These are phyloP conservation scores for Mycocentrospora acerina DNA, from an alignment of 2,329 filamentous ascomycete species.

Conservation along the genomic window DNA sequence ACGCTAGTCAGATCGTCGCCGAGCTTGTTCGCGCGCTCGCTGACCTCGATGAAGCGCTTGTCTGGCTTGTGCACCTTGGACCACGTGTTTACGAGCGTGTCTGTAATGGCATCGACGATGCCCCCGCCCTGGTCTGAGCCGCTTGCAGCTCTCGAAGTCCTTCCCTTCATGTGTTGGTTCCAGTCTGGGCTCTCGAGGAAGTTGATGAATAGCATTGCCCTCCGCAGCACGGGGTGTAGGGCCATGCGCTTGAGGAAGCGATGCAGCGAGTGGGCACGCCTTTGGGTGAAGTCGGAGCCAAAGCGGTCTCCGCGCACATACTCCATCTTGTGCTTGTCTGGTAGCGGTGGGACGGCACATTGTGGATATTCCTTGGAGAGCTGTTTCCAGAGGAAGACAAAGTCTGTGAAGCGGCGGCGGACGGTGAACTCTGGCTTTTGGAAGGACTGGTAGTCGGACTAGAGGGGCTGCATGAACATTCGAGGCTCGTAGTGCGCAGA, in stretches of 20 bases:
- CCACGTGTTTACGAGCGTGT: slow-evolving; percentile 96
- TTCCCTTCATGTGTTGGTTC: slow-evolving; percentile 91
- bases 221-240: slow-evolving; percentile 83
- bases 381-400: slow-evolving; percentile 92
- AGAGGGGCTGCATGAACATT: slow-evolving; percentile 11
- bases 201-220: slow-evolving; percentile 77
- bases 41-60: slow-evolving; percentile 89
- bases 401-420: slow-evolving; percentile 94
- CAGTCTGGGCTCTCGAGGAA: slow-evolving; percentile 94
- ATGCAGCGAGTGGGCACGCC: slow-evolving; percentile 85
- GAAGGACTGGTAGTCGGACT: slow-evolving; percentile 95
- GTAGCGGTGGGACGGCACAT: slow-evolving; percentile 88
- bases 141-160: slow-evolving; percentile 64
- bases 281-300: slow-evolving; percentile 84
- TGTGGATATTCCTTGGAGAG: slow-evolving; percentile 85
- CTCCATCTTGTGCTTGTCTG: slow-evolving; percentile 99
- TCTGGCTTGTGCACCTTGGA: slow-evolving; percentile 95
- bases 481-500: background rate
- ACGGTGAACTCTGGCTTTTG: slow-evolving; percentile 77
- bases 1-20: slow-evolving; percentile 88
- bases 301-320: slow-evolving; percentile 97
- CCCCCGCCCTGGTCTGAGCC: slow-evolving; percentile 53
- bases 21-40: slow-evolving; percentile 88
- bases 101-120: slow-evolving; percentile 92
- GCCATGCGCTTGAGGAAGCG: slow-evolving; percentile 86